phyloP scores from a whole-genome alignment of 2,329 filamentous ascomycete genomes.

The Neodidymelliopsis sp. region DNA sequence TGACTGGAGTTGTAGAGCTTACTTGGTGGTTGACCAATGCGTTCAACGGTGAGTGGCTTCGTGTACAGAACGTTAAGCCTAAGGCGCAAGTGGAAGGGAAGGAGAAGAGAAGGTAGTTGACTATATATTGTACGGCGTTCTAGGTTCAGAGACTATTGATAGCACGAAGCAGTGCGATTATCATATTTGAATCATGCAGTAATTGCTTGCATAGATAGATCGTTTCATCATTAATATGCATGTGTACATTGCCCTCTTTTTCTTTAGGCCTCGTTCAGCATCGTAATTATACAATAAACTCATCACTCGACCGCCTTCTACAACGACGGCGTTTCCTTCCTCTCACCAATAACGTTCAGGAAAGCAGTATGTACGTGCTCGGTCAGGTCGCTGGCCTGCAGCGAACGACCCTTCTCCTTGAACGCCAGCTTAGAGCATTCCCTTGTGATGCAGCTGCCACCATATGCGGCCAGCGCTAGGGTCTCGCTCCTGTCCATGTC shows the following conservation, averaged over 20 bases:
- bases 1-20: too few relatives aligned
- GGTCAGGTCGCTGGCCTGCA: slow-evolving; percentile 93
- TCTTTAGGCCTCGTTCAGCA: neutral
- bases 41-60: slow-evolving; percentile 94
- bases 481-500: slow-evolving; percentile 65
- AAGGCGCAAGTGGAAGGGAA: slow-evolving; percentile 39
- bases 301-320: slow-evolving; percentile 11
- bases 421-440: slow-evolving; percentile 91
- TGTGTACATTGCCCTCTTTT: slow-evolving; percentile 1
- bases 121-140: neutral
- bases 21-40: slow-evolving; percentile 94
- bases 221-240: slow-evolving; percentile 7
- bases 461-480: slow-evolving; percentile 81
- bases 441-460: slow-evolving; percentile 85
- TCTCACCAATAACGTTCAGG: slow-evolving; percentile 77
- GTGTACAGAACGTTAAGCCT: slow-evolving; percentile 62
- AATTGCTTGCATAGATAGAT: neutral
- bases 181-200: too few relatives aligned
- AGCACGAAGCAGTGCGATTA: neutral
- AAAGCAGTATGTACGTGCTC: slow-evolving; percentile 88
- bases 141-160: neutral
- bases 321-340: slow-evolving; percentile 39
- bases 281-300: slow-evolving; percentile 2
- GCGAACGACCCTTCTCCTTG: slow-evolving; percentile 79
- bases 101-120: slow-evolving; percentile 20